phyloP scores from a whole-genome alignment of 2,329 filamentous ascomycete species.

The Plenodomus lindquistii region DNA sequence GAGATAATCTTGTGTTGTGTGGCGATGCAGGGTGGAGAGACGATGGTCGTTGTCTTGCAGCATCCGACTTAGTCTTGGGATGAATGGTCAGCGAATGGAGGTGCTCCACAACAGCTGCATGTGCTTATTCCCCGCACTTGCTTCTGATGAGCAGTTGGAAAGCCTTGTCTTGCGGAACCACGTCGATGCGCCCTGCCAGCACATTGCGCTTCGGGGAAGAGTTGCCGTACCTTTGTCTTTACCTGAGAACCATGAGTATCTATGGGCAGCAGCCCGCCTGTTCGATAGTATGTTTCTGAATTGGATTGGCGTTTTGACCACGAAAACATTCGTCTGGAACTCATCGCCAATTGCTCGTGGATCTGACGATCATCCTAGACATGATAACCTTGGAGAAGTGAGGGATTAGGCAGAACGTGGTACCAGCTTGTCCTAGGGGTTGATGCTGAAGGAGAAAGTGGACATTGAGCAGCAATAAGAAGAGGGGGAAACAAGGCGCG shows the following conservation, averaged over 20 bases:
- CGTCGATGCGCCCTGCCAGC: constrained; percentile 39
- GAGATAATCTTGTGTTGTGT: constrained; percentile 21
- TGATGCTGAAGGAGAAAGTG: background rate
- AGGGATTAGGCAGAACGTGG: background rate
- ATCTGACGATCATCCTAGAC: background rate
- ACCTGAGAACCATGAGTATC: constrained; percentile 18
- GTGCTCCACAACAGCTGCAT: constrained; percentile 27
- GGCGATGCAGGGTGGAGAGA: constrained; percentile 36
- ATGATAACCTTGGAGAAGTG: background rate
- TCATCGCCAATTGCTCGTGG: constrained; percentile 31
- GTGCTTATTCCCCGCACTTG: constrained; percentile 25
- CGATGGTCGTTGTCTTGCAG: constrained; percentile 31
- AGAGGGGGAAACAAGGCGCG: background rate
- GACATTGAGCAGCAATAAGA: constrained; percentile 1
- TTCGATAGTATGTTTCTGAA: constrained; percentile 41
- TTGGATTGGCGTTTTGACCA: constrained; percentile 49
- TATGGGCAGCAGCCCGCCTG: constrained; percentile 46
- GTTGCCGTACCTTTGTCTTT: constrained; percentile 33
- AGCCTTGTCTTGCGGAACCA: constrained; percentile 34
- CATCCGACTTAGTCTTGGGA: constrained; percentile 24
- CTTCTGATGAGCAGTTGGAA: constrained; percentile 20
- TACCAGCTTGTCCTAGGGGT: background rate
- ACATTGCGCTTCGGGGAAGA: constrained; percentile 19
- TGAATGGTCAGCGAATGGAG: constrained; percentile 37
- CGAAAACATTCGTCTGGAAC: constrained; percentile 49